A percentile compares a stretch with the other conserved stretches of the same genome.
phyloP scores from a whole-genome alignment of 1,139 yeast species.

The Hyphopichia burtonii region DNA sequence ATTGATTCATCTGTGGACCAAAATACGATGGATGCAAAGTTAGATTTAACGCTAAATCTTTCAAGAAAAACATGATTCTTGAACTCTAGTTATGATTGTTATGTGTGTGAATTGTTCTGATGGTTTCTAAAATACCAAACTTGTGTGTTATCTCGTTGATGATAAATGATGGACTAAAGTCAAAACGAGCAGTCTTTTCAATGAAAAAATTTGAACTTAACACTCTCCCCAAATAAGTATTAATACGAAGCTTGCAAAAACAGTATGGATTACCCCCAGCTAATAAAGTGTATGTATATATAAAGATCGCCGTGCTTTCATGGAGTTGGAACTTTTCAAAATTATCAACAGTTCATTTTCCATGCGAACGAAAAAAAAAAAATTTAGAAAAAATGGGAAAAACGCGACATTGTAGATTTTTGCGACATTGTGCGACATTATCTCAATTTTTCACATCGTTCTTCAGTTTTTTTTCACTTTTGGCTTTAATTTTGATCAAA shows the following conservation, averaged over 20 bases:
- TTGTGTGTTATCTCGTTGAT: no score
- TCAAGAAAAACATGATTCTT: slow-evolving; percentile 46
- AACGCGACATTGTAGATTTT: slow-evolving; percentile 1
- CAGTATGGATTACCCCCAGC: no score
- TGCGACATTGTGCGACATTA: neutral
- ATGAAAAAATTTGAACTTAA: no score
- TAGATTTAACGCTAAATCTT: slow-evolving; percentile 86
- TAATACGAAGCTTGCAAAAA: no score
- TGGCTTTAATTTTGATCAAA: neutral
- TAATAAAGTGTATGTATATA: no score
- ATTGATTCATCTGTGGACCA: slow-evolving; percentile 97
- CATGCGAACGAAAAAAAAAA: neutral
- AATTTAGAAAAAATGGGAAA: neutral
- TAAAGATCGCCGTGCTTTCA: neutral
- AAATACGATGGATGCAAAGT: slow-evolving; percentile 96
- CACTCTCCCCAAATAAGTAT: no score
- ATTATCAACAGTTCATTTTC: neutral
- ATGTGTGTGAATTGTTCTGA: no score
- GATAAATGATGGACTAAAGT: no score
- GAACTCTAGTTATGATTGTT: neutral
- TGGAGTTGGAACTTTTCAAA: neutral
- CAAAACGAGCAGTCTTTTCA: no score
- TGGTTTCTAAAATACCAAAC: no score
- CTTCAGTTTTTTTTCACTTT: neutral
- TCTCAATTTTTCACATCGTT: neutral